A percentile compares a stretch with the other conserved stretches of the same genome.
These are phyloP conservation scores for Geotrichum histeridarum DNA, from an alignment of 1,139 yeast species.

Conservation along the genomic window DNA sequence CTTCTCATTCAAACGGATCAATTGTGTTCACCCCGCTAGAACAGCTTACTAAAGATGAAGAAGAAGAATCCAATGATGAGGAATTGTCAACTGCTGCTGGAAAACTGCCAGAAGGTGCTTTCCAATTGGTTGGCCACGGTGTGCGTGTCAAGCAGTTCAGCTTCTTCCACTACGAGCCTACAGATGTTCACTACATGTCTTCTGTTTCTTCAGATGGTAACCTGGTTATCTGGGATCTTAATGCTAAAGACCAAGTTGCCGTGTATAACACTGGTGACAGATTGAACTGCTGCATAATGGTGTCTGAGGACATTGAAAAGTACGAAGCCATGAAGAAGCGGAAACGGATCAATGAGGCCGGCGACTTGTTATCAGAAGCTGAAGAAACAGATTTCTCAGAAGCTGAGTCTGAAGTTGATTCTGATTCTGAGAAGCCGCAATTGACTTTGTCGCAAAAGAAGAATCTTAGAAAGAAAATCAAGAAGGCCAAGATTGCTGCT, in stretches of 20 bases:
- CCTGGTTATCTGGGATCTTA: conserved; percentile 83
- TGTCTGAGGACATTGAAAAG: conserved; percentile 76
- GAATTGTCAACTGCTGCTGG: conserved; percentile 28
- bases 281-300: conserved; percentile 74
- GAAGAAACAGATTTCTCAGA: conserved; percentile 55
- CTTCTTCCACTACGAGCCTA: conserved; percentile 45
- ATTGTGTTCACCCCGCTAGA: conserved; percentile 51
- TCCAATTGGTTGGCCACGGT: conserved; percentile 70
- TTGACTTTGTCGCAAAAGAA: conserved; percentile 33
- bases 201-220: conserved; percentile 92
- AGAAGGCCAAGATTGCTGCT: conserved; percentile 9
- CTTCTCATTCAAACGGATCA: conserved; percentile 72
- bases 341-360: conserved; percentile 26
- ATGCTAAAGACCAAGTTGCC: conserved; percentile 71
- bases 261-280: conserved; percentile 92
- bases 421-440: conserved; percentile 40
- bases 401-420: conserved; percentile 40
- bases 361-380: conserved; percentile 42
- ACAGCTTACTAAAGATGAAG: conserved; percentile 26
- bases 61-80: conserved; percentile 33
- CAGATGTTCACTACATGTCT: conserved; percentile 45
- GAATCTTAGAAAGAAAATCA: conserved; percentile 42
- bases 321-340: conserved; percentile 66
- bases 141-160: conserved; percentile 77
- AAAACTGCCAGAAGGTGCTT: conserved; percentile 29